phyloP scores from a whole-genome alignment of 2,329 filamentous ascomycete species.

The Zymoseptoria ardabiliae region DNA sequence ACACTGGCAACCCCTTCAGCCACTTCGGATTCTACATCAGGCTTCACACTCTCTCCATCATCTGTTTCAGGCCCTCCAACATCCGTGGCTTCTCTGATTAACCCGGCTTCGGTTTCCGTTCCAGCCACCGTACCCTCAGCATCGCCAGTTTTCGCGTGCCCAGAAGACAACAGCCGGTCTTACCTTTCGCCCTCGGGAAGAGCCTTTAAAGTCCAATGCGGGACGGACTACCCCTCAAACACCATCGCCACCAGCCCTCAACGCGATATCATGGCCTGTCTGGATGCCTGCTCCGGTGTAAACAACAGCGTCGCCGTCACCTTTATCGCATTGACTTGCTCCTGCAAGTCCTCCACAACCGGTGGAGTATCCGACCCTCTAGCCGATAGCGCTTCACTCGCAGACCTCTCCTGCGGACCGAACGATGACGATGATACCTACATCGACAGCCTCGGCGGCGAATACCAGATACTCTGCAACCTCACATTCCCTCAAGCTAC shows the following conservation, averaged over 20 bases:
- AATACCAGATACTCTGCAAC: slow-evolving; percentile 24
- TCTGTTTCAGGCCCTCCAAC: no score
- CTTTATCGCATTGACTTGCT: slow-evolving; percentile 12
- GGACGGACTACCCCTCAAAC: slow-evolving; percentile 11
- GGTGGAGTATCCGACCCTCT: neutral
- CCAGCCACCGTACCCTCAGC: slow-evolving; percentile 15
- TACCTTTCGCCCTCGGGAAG: slow-evolving; percentile 19
- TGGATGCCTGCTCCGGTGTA: slow-evolving; percentile 16
- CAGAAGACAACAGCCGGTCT: slow-evolving; percentile 17
- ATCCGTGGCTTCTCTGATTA: no score
- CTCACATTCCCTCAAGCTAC: slow-evolving; percentile 14
- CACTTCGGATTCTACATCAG: no score
- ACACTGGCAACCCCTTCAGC: no score
- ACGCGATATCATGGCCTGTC: slow-evolving; percentile 18
- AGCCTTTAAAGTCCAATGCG: slow-evolving; percentile 20
- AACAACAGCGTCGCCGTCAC: slow-evolving; percentile 17
- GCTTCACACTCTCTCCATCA: no score
- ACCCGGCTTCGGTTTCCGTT: neutral
- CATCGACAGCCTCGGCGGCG: slow-evolving; percentile 18
- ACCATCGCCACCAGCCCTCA: slow-evolving; percentile 6
- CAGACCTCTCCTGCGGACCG: slow-evolving; percentile 19
- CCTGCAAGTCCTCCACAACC: slow-evolving; percentile 15
- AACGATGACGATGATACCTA: slow-evolving; percentile 16
- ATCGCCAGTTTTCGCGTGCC: slow-evolving; percentile 17
- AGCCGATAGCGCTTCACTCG: slow-evolving; percentile 9